Percentiles rank a stretch among this genome's conserved stretches.
Conservation (phyloP, 179 eudicot species). For the Amaranthus tricolor region DNA sequence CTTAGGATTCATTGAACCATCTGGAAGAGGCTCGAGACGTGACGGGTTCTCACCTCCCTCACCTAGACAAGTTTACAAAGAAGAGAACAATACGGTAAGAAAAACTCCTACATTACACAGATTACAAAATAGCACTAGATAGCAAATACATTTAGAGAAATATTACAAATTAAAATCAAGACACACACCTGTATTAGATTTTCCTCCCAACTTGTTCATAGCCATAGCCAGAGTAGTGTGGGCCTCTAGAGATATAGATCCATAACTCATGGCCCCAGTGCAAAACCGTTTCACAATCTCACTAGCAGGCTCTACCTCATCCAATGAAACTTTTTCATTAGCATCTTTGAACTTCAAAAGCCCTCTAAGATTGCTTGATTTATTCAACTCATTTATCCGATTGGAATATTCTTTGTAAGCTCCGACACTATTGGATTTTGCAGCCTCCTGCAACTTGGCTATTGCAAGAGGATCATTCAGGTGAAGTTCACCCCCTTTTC, state of each 20-base stretch:
- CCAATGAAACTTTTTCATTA: conserved; percentile 59
- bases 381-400: conserved; percentile 79
- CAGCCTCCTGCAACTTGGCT: conserved; percentile 96
- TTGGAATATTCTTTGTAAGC: conserved; percentile 97
- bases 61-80: conserved; percentile 41
- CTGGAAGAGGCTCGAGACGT: conserved; percentile 83
- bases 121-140: background rate
- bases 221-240: conserved; percentile 91
- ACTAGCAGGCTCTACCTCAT: conserved; percentile 92
- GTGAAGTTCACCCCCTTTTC: conserved; percentile 93
- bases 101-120: too few species aligned
- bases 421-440: conserved; percentile 78
- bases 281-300: conserved; percentile 97
- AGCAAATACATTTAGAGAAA: background rate
- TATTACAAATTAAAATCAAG: background rate
- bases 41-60: conserved; percentile 99
- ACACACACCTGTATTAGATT: conserved; percentile 85
- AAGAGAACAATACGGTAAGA: background rate
- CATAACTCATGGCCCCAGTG: conserved; percentile 99
- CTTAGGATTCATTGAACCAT: conserved; percentile 87
- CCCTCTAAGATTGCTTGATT: conserved; percentile 83
- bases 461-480: conserved; percentile 95
- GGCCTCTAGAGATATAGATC: conserved; percentile 95
- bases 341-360: conserved; percentile 81
- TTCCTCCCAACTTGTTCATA: conserved; percentile 95